Base-by-base conservation (phyloP, 805 yeast species). In the Metschnikowia similis region DNA sequence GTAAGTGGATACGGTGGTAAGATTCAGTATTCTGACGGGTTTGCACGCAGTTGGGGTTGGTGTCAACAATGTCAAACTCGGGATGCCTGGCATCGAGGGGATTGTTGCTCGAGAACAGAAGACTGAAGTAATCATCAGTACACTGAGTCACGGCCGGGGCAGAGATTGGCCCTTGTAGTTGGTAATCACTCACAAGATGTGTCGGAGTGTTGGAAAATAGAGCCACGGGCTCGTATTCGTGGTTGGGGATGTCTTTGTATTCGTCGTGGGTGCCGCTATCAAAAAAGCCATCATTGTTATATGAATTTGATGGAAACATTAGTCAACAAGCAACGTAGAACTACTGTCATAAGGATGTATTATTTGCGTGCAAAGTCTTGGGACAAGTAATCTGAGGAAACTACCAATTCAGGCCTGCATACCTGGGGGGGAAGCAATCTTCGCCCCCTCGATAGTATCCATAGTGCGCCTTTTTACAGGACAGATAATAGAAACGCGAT, bases 61-160 rank as follows among this genome's bases (percentile, higher is more conserved):
- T 14, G 31, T 14, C 36, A 16, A 21, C 27, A 29, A 28, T 8
- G 11, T 14, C 41, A 21, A 37, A 38, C 21, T 44, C 48, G 8
- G n/a, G 28, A 21, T 17, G 6, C 9, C 6, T 21, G 21, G n/a
- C 7, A 7, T 35, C 21, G 9, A 27, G 32, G 4, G 42, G 32
- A 16, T 39, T 47, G 6, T 41, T 40, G 6, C 30, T 34, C 47
- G 47, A 36, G 30, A 37, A 36, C 48, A 37, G 48, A 16, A 49
- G 48, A 32, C 52, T 48, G 47, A 55, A 55, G 34, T 55, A 55
- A 41, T 53, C 58, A 7, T 48, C 56, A 35, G 47, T 39, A 4
- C 48, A 39, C 21, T 44, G 48, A 7, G 56, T 41, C 4, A 49
- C 50, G 2, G 58, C 58, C 8, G 58, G 58, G 1, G 58, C 58